phyloP scores from a whole-genome alignment of 2,329 filamentous ascomycete species.

The Alternaria sp. region DNA sequence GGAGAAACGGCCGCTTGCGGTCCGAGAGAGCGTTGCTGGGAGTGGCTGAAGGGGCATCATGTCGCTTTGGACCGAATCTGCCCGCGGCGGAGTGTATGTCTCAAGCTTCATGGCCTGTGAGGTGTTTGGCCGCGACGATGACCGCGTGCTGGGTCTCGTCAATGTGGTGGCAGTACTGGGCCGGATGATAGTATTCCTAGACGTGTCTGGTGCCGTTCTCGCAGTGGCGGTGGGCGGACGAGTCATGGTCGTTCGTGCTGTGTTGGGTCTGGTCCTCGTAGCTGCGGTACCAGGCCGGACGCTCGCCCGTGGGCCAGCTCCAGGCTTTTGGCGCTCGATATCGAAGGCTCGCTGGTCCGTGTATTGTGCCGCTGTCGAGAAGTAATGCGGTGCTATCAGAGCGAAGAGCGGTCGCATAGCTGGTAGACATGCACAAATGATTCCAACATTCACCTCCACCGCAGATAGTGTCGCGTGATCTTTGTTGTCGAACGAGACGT shows the following conservation, averaged over 20 bases:
- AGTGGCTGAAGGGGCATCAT: slow-evolving; percentile 6
- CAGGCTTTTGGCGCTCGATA: slow-evolving; percentile 29
- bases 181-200: not conserved
- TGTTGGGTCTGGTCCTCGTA: slow-evolving; percentile 5
- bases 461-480: slow-evolving; percentile 40
- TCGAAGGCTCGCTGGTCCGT: slow-evolving; percentile 21
- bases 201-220: not conserved
- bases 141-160: not conserved
- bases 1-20: slow-evolving; percentile 11
- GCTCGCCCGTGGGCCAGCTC: slow-evolving; percentile 11
- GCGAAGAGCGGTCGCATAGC: slow-evolving; percentile 43
- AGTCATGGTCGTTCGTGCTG: slow-evolving; percentile 3
- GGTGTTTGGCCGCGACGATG: not conserved
- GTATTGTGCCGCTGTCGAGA: slow-evolving; percentile 26
- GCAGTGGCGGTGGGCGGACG: not conserved
- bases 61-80: not conserved
- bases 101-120: not conserved
- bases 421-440: slow-evolving; percentile 46
- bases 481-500: slow-evolving; percentile 43
- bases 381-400: slow-evolving; percentile 49
- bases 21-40: slow-evolving; percentile 16
- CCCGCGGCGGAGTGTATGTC: not conserved
- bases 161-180: not conserved
- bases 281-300: slow-evolving; percentile 10
- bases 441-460: slow-evolving; percentile 43